Percentiles rank a stretch among this genome's conserved stretches.
phyloP scores from a whole-genome alignment of 352 stramenopile genomes.

The Labyrinthula sp. region DNA sequence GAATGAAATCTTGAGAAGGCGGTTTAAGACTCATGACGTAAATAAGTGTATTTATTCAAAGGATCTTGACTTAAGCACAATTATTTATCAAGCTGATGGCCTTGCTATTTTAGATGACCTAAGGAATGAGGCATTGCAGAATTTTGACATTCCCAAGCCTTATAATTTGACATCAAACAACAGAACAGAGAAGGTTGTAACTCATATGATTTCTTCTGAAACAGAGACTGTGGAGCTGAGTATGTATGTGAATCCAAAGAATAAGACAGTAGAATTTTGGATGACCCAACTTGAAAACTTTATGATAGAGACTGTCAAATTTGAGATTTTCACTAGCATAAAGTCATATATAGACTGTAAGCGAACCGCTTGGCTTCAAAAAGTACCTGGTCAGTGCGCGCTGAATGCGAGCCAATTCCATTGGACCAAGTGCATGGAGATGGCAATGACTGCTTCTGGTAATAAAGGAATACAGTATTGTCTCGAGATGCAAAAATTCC shows the following conservation, averaged over 20 bases:
- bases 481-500: constrained; percentile 60
- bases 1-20: too few species aligned
- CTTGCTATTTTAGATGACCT: too few species aligned
- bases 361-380: constrained; percentile 76
- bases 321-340: constrained; percentile 67
- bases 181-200: constrained; percentile 43
- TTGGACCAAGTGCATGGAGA: constrained; percentile 76
- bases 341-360: constrained; percentile 59
- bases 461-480: constrained; percentile 64
- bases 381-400: constrained; percentile 68
- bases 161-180: constrained; percentile 43
- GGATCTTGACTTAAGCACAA: too few species aligned
- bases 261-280: constrained; percentile 81
- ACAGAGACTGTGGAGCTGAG: constrained; percentile 60
- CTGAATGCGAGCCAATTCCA: constrained; percentile 78
- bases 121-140: constrained; percentile 56
- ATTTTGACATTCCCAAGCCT: too few species aligned
- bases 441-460: constrained; percentile 49
- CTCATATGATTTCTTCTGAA: constrained; percentile 46
- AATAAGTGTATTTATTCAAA: too few species aligned
- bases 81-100: too few species aligned
- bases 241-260: constrained; percentile 58
- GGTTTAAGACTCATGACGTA: too few species aligned
- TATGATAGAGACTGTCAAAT: constrained; percentile 66
- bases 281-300: constrained; percentile 71